A percentile compares a stretch with the other conserved stretches of the same genome.
Conservation (phyloP, 2,329 filamentous ascomycete genomes). For the Juglanconis juglandina region DNA sequence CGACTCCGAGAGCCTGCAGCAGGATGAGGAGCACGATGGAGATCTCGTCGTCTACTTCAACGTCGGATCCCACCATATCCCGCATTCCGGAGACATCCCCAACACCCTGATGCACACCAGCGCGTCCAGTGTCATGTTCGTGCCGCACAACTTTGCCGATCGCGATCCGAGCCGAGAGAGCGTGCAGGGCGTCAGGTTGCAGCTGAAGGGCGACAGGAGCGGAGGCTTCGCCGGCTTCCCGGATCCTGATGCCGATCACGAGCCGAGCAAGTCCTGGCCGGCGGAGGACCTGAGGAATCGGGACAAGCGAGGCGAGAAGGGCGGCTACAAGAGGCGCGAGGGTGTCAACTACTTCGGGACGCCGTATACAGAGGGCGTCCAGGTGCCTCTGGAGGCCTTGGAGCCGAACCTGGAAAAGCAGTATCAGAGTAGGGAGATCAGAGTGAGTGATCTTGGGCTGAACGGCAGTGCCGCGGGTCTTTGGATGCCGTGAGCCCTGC, state of each 20-base stretch:
- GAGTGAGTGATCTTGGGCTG: slow-evolving; percentile 19
- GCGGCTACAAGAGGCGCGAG: slow-evolving; percentile 10
- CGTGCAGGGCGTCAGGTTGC: slow-evolving; percentile 20
- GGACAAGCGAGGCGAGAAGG: background rate
- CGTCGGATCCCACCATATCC: slow-evolving; percentile 42
- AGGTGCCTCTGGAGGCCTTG: slow-evolving; percentile 11
- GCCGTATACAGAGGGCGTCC: slow-evolving; percentile 17
- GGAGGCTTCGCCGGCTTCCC: slow-evolving; percentile 18
- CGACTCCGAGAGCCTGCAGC: slow-evolving; percentile 28
- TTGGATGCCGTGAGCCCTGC: slow-evolving; percentile 4
- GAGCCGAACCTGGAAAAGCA: slow-evolving; percentile 13
- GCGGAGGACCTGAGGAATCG: slow-evolving; percentile 8
- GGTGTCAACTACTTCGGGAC: slow-evolving; percentile 21
- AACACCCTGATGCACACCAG: slow-evolving; percentile 41
- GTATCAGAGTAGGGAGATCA: slow-evolving; percentile 17
- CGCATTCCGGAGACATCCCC: slow-evolving; percentile 40
- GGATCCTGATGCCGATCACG: background rate
- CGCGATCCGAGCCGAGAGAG: slow-evolving; percentile 33
- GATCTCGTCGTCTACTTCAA: slow-evolving; percentile 38
- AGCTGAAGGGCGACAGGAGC: slow-evolving; percentile 18
- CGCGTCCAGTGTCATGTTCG: slow-evolving; percentile 34
- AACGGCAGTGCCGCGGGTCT: slow-evolving; percentile 20
- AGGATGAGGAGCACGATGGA: slow-evolving; percentile 26
- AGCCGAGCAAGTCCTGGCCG: slow-evolving; percentile 2
- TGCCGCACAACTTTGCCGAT: slow-evolving; percentile 37